These are phyloP conservation scores for Pythium dissotocum DNA, from an alignment of 352 stramenopile species.

Conservation along the genomic window DNA sequence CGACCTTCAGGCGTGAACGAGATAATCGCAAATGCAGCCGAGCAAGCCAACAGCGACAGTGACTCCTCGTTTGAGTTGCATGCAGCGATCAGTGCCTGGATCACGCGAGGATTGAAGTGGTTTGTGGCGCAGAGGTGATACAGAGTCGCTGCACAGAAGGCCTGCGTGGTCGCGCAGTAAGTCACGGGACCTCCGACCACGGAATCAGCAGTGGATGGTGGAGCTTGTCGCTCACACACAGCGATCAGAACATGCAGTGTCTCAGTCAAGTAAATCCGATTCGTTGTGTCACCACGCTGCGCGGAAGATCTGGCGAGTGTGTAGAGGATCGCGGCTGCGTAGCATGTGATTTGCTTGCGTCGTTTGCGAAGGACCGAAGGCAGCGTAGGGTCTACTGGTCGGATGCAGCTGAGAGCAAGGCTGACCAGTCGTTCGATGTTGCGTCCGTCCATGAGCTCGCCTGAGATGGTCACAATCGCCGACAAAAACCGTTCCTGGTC, in stretches of 20 bases:
- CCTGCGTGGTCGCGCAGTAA: constrained; percentile 44
- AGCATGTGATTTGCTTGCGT: constrained; percentile 44
- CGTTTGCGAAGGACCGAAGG: constrained; percentile 33
- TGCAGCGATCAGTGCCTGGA: constrained; percentile 64
- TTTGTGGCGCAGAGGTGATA: constrained; percentile 74
- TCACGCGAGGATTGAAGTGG: constrained; percentile 44
- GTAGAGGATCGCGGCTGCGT: constrained; percentile 51
- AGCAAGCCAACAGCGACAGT: constrained; percentile 66
- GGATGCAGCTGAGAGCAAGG: constrained; percentile 52
- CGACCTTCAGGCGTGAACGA: constrained; percentile 70
- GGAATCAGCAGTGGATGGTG: not conserved
- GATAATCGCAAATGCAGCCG: constrained; percentile 77
- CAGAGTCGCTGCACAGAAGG: constrained; percentile 72
- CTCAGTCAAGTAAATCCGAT: constrained; percentile 43
- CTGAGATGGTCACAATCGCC: constrained; percentile 64
- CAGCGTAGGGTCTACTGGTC: constrained; percentile 18
- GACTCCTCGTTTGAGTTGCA: constrained; percentile 77
- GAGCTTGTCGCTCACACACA: constrained; percentile 42
- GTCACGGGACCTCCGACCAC: not conserved
- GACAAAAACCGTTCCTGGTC: constrained; percentile 71
- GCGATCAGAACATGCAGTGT: constrained; percentile 47
- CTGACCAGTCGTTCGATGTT: constrained; percentile 66
- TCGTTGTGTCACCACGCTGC: constrained; percentile 53
- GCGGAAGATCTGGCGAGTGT: constrained; percentile 53
- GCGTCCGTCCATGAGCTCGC: constrained; percentile 51